phyloP scores from a whole-genome alignment of 108 stramenopile species.

The Nitzschia palea region DNA sequence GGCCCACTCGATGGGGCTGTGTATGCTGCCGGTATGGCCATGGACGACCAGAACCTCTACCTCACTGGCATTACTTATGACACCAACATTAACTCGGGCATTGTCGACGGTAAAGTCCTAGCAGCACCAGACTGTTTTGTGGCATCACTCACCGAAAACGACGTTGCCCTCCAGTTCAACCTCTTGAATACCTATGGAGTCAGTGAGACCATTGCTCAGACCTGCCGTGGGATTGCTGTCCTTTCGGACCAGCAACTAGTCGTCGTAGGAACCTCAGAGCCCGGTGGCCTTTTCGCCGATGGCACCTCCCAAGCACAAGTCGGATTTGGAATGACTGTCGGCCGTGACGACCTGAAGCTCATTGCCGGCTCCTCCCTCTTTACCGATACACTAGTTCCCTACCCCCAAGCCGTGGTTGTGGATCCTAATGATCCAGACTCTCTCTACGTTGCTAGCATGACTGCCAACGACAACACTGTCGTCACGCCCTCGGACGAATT shows the following conservation, averaged over 20 bases:
- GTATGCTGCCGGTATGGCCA: conserved; percentile 18
- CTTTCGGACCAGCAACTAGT: not conserved
- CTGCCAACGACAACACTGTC: not conserved
- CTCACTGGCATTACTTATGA: conserved; percentile 27
- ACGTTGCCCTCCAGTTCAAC: not conserved
- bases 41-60: not conserved
- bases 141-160: not conserved
- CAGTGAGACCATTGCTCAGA: not conserved
- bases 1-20: conserved; percentile 6
- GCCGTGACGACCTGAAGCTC: not conserved
- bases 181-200: not conserved
- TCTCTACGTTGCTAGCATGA: not conserved
- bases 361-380: not conserved
- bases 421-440: not conserved
- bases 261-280: conserved; percentile 22
- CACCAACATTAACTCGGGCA: not conserved
- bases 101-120: not conserved
- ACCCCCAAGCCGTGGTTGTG: conserved; percentile 8
- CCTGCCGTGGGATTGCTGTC: conserved; percentile 8
- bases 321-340: conserved; percentile 14
- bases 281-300: conserved; percentile 7
- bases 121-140: conserved; percentile 1
- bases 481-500: not conserved
- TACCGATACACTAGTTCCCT: not conserved
- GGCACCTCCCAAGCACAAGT: not conserved